Evolutionary conservation across 805 yeast genomes (phyloP).

Genomic region (Starmerella vaccinii): DNA sequence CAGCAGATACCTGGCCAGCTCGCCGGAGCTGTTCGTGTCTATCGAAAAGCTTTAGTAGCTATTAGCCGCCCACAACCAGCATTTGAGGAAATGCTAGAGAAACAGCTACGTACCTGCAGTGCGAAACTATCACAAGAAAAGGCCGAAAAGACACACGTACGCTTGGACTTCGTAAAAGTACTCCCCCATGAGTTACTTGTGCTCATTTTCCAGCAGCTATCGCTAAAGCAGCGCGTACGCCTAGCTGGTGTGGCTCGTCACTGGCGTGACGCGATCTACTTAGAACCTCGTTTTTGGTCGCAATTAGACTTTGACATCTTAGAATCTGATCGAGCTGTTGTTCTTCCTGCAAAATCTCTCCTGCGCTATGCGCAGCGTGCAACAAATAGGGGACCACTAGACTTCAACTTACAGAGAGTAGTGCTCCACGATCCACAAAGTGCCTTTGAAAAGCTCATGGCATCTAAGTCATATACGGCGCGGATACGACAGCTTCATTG

Average conservation of each 20-base stretch:
- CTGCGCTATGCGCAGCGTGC: constrained; percentile 10
- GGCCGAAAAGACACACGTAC: neutral
- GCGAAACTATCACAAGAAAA: neutral
- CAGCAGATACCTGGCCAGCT: constrained; percentile 11
- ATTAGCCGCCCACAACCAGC: constrained; percentile 3
- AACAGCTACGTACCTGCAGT: constrained; percentile 4
- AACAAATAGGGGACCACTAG: neutral
- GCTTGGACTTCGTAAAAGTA: neutral
- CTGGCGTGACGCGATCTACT: constrained; percentile 15
- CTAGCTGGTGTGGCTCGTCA: constrained; percentile 7
- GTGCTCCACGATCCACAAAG: constrained; percentile 9
- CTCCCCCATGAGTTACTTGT: constrained; percentile 19
- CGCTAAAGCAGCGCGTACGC: constrained; percentile 9
- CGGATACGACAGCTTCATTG: constrained; percentile 8
- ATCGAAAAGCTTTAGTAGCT: constrained; percentile 14
- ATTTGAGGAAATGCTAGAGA: constrained; percentile 5
- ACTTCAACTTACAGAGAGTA: constrained; percentile 11
- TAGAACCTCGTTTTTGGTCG: constrained; percentile 19
- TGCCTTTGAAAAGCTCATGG: constrained; percentile 1
- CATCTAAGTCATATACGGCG: neutral
- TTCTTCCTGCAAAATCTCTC: constrained; percentile 6
- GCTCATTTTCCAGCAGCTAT: constrained; percentile 12
- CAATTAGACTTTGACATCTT: constrained; percentile 4
- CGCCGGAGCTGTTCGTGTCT: constrained; percentile 16
- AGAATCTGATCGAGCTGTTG: neutral